Conservation (phyloP, 2,329 filamentous ascomycete species). For the Scleromitrula shiraiana region DNA sequence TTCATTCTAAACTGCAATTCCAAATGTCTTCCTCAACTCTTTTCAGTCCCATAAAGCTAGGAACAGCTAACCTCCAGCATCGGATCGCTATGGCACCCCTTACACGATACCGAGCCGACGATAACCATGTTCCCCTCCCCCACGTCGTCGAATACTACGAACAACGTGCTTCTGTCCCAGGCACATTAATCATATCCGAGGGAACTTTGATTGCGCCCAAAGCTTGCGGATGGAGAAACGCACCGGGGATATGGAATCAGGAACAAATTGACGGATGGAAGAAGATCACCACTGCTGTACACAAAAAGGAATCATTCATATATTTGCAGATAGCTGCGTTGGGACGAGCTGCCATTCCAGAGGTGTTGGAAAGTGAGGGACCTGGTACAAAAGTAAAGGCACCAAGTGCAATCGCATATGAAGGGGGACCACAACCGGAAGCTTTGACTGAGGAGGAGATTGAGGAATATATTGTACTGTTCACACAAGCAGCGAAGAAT, state of each 20-base stretch:
- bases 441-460: constrained; percentile 34
- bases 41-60: constrained; percentile 37
- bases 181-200: constrained; percentile 50
- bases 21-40: constrained; percentile 26
- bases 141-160: constrained; percentile 43
- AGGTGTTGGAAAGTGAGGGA: constrained; percentile 16
- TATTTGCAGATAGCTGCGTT: constrained; percentile 54
- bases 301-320: constrained; percentile 49
- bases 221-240: constrained; percentile 40
- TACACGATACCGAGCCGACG: constrained; percentile 43
- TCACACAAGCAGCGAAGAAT: constrained; percentile 30
- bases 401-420: constrained; percentile 20
- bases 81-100: constrained; percentile 49
- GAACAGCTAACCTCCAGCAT: constrained; percentile 34
- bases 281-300: constrained; percentile 48
- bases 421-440: constrained; percentile 20
- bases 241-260: constrained; percentile 47
- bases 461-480: constrained; percentile 31
- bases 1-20: neutral
- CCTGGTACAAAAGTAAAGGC: constrained; percentile 16
- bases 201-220: constrained; percentile 40
- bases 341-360: constrained; percentile 36
- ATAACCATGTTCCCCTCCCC: constrained; percentile 38
- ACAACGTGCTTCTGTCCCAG: constrained; percentile 41
- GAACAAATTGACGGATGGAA: constrained; percentile 50